Evolutionary conservation across 495 filamentous ascomycete species (phyloP), one percentile per base, ranked within the genome.

Genomic region (Hyaloscypha hepaticicola): DNA sequence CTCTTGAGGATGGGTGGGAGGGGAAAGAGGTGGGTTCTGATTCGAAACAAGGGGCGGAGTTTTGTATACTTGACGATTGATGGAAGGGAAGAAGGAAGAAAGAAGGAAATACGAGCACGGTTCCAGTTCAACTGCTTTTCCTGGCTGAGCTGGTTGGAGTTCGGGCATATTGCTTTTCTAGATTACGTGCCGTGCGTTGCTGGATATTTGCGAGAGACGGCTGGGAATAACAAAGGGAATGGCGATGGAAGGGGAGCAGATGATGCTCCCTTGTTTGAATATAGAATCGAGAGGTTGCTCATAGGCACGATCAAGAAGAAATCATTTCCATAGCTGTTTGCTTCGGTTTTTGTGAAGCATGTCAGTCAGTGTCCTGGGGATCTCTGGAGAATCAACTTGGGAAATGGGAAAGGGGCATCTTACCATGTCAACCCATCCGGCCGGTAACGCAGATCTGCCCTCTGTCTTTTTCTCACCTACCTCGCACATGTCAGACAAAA

Each of bases 71-170:
- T 38, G 24, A 41, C 21, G 26, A 48, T 26, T 59, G 57, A 33
- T 11, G 19, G 55, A 34, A 12, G 16, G 48, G 24, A 58, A 16
- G 12, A 3, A 45, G 38, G 16, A 45, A 45, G 4, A 8, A 53
- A 25, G 50, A 19, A 9, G 50, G 25, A 12, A 19, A 14, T 28
- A 14, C 38, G 21, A 7, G 58, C 58, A n/a, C n/a, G 34, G 34
- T 28, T 49, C 19, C 58, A 21, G 19, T 49, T 12, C 22, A 28
- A 26, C 12, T 50, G 34, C 22, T 25, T 50, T 25, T 60, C 31
- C 38, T 60, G 58, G 58, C 58, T 60, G 58, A n/a, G 58, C 34
- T 41, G 25, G 28, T 2, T 49, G 27, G 38, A 45, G 58, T 48
- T 25, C 24, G 29, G 14, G 34, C 56, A 59, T 59, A 22, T 21